Evolutionary conservation across 2,329 filamentous ascomycete genomes (phyloP).

Genomic region (Thermomyces lanuginosus): DNA sequence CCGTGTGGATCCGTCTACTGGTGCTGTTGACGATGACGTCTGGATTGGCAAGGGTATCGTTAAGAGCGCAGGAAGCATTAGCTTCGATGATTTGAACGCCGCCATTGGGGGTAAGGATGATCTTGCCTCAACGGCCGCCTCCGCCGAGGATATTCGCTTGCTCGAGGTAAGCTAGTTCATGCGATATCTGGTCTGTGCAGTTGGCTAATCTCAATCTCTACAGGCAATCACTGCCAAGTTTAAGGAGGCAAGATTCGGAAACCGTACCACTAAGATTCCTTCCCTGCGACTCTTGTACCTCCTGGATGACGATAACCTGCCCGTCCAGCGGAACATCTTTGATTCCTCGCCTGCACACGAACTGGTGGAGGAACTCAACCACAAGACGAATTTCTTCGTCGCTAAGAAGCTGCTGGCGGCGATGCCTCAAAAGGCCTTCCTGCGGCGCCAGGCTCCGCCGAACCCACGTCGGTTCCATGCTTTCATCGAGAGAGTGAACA

Average conservation of each 20-base stretch:
- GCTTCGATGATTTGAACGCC: slow-evolving; percentile 71
- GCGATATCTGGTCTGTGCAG: slow-evolving; percentile 28
- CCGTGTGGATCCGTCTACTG: slow-evolving; percentile 67
- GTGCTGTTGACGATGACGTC: slow-evolving; percentile 68
- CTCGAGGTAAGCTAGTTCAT: slow-evolving; percentile 17
- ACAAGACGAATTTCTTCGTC: slow-evolving; percentile 81
- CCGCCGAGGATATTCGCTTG: slow-evolving; percentile 50
- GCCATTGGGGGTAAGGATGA: slow-evolving; percentile 51
- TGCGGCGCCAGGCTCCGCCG: slow-evolving; percentile 71
- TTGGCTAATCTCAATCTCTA: slow-evolving; percentile 8
- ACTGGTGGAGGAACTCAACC: slow-evolving; percentile 84
- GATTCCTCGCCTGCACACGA: slow-evolving; percentile 79
- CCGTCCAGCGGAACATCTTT: slow-evolving; percentile 91
- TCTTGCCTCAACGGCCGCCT: slow-evolving; percentile 48
- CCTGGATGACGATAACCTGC: slow-evolving; percentile 93
- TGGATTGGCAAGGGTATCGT: slow-evolving; percentile 92
- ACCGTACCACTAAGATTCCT: slow-evolving; percentile 62
- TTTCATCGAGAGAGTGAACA: slow-evolving; percentile 83
- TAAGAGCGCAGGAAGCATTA: slow-evolving; percentile 75
- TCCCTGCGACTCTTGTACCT: slow-evolving; percentile 81
- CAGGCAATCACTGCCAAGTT: slow-evolving; percentile 74
- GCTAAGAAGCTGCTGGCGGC: slow-evolving; percentile 66
- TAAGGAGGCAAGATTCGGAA: slow-evolving; percentile 69
- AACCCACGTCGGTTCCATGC: slow-evolving; percentile 78
- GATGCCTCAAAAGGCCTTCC: slow-evolving; percentile 79